These are phyloP conservation scores for Heliosperma pusillum DNA, from an alignment of 148 eudicot species.

Conservation along the genomic window DNA sequence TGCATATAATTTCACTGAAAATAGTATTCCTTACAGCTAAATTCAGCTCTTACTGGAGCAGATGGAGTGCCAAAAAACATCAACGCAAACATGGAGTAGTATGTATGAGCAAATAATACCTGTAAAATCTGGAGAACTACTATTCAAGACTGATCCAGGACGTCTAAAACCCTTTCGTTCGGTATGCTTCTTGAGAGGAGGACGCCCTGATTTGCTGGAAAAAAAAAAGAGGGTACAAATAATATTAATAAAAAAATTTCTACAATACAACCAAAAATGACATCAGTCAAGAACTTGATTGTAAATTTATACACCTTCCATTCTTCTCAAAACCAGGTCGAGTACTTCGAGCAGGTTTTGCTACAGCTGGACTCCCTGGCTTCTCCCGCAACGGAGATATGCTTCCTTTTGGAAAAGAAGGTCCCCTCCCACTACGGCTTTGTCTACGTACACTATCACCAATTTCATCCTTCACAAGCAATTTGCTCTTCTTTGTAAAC, in stretches of 20 bases:
- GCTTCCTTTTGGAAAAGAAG: constrained; percentile 54
- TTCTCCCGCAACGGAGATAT: constrained; percentile 60
- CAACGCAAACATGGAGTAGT: constrained; percentile 4
- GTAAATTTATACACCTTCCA: constrained; percentile 53
- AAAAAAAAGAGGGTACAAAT: constrained; percentile 19
- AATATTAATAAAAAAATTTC: constrained; percentile 10
- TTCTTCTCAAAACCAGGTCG: constrained; percentile 76
- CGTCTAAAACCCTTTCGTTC: constrained; percentile 83
- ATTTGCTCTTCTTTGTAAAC: constrained; percentile 59
- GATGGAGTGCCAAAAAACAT: background rate
- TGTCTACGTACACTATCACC: constrained; percentile 70
- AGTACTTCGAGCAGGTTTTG: constrained; percentile 54
- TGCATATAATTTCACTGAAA: background rate
- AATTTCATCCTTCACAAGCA: constrained; percentile 49
- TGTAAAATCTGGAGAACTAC: constrained; percentile 65
- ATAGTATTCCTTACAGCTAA: background rate
- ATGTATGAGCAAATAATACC: constrained; percentile 35
- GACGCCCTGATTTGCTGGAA: constrained; percentile 93
- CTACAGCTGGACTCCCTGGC: constrained; percentile 48
- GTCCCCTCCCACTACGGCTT: constrained; percentile 77
- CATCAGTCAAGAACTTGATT: constrained; percentile 1
- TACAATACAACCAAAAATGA: background rate
- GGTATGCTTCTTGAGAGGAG: constrained; percentile 60
- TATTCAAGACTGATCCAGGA: constrained; percentile 50
- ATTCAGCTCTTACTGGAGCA: background rate